Evolutionary conservation across 805 yeast genomes (phyloP).

Genomic region (Kregervanrija pseudodelftensis): DNA sequence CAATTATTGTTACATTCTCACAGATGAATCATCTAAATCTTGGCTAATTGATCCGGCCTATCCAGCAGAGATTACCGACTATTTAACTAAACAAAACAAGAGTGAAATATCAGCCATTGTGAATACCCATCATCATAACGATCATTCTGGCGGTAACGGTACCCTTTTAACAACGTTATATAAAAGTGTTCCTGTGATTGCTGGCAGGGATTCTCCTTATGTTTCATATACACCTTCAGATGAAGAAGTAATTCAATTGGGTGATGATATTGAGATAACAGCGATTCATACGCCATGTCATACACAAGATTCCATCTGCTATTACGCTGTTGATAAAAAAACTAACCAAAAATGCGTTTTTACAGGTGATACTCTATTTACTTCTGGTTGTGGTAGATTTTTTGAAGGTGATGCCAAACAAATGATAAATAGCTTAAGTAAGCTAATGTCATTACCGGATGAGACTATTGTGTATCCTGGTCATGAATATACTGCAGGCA

Average conservation of each 20-base stretch:
- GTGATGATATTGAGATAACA: constrained; percentile 55
- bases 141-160: constrained; percentile 85
- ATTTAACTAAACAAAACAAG: constrained; percentile 23
- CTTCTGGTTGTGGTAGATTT: constrained; percentile 93
- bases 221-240: constrained; percentile 69
- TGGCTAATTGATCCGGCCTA: constrained; percentile 93
- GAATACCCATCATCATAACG: constrained; percentile 95
- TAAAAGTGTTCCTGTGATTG: constrained; percentile 60
- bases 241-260: constrained; percentile 53
- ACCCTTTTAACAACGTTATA: constrained; percentile 23
- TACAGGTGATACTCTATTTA: constrained; percentile 93
- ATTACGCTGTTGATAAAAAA: constrained; percentile 57
- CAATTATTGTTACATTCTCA: constrained; percentile 77
- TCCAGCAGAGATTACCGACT: constrained; percentile 59
- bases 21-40: constrained; percentile 62
- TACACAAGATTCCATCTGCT: constrained; percentile 93
- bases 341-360: constrained; percentile 70
- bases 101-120: constrained; percentile 67
- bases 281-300: constrained; percentile 97
- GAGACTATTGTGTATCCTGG: constrained; percentile 84
- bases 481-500: constrained; percentile 87
- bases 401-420: constrained; percentile 84
- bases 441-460: constrained; percentile 53
- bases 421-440: constrained; percentile 68
- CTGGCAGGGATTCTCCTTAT: constrained; percentile 73